Evolutionary conservation across 306 rosid genomes (phyloP).

Genomic region (Prunus salicina): DNA sequence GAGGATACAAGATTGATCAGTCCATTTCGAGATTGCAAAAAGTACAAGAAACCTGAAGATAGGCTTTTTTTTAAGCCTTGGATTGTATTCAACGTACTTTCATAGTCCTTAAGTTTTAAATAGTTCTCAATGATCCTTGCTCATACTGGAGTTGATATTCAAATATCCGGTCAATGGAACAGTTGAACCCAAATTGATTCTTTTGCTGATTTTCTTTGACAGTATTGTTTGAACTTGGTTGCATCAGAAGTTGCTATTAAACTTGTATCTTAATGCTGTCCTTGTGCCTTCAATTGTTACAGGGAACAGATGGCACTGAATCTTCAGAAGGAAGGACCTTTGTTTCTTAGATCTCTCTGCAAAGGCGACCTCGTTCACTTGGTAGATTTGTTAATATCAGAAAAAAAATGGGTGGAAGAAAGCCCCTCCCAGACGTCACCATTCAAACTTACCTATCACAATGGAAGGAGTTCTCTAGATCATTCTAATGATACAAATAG

Average conservation of each 20-base stretch:
- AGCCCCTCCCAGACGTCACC: conserved; percentile 48
- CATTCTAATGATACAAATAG: conserved; percentile 34
- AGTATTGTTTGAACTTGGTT: conserved; percentile 4
- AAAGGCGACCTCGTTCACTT: conserved; percentile 50
- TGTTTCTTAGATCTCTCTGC: conserved; percentile 34
- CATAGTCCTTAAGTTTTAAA: neutral
- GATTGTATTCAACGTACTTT: neutral
- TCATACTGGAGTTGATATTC: neutral
- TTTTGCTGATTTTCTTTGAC: neutral
- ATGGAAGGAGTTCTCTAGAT: conserved; percentile 25
- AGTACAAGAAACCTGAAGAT: neutral
- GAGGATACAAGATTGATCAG: neutral
- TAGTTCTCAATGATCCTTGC: neutral
- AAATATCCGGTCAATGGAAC: neutral
- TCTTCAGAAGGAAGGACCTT: conserved; percentile 55
- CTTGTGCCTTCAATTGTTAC: conserved; percentile 25
- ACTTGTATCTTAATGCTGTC: neutral
- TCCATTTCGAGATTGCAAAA: neutral
- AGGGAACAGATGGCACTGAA: conserved; percentile 65
- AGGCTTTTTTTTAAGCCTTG: neutral
- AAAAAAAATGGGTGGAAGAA: conserved; percentile 82
- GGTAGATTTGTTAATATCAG: conserved; percentile 59
- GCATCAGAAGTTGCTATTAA: neutral
- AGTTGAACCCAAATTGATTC: neutral
- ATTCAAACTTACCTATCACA: conserved; percentile 39